phyloP scores from a whole-genome alignment of 495 filamentous ascomycete species.

The Jackrogersella minutella region DNA sequence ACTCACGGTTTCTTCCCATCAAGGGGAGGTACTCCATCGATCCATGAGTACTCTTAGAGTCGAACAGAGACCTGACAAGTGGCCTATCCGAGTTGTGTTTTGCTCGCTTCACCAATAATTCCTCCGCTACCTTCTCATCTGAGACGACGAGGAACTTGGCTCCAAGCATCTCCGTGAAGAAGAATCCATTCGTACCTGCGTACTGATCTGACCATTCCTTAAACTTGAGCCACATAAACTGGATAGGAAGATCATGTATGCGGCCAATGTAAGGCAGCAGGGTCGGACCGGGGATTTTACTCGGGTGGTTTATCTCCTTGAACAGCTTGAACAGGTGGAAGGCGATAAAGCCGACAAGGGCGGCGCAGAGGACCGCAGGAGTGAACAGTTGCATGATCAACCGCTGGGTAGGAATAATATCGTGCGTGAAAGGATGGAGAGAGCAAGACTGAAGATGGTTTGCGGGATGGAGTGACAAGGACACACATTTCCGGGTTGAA shows the following conservation, averaged over 20 bases:
- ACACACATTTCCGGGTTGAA: slow-evolving; percentile 14
- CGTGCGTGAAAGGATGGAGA: background rate
- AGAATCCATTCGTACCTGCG: slow-evolving; percentile 53
- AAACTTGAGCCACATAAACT: slow-evolving; percentile 60
- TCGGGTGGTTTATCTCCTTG: slow-evolving; percentile 46
- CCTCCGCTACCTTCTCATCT: slow-evolving; percentile 61
- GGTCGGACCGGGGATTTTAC: slow-evolving; percentile 48
- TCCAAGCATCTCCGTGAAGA: slow-evolving; percentile 57
- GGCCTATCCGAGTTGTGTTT: slow-evolving; percentile 59
- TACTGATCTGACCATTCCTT: slow-evolving; percentile 61
- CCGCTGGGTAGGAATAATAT: background rate
- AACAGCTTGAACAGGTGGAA: slow-evolving; percentile 45
- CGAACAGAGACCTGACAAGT: slow-evolving; percentile 49
- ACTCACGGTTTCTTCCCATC: slow-evolving; percentile 54
- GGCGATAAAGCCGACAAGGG: slow-evolving; percentile 32
- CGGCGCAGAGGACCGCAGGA: slow-evolving; percentile 31
- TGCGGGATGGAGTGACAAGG: slow-evolving; percentile 22
- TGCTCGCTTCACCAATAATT: slow-evolving; percentile 58
- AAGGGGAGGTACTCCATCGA: slow-evolving; percentile 54
- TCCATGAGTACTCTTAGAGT: slow-evolving; percentile 51
- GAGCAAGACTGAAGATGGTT: slow-evolving; percentile 5
- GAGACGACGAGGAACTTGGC: slow-evolving; percentile 58
- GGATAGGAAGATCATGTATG: slow-evolving; percentile 56
- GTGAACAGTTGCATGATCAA: slow-evolving; percentile 41
- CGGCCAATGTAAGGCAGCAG: slow-evolving; percentile 54